phyloP scores from a whole-genome alignment of 1,139 yeast genomes.

The Blastobotrys ciferrii region DNA sequence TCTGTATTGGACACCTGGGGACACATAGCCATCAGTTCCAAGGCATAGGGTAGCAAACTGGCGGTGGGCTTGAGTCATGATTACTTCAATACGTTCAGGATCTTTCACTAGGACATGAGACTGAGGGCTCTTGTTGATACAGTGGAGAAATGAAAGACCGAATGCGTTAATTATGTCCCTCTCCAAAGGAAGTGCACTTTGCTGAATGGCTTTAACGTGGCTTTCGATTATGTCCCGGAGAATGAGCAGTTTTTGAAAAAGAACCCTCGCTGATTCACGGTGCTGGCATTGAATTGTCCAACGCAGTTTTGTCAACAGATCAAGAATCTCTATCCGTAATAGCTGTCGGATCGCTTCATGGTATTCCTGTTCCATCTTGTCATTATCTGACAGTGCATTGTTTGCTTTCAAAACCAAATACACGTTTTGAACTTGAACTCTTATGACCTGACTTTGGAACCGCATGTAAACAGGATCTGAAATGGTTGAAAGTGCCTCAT shows the following conservation, averaged over 20 bases:
- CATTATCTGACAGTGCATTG: background rate
- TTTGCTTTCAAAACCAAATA: background rate
- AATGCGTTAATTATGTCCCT: background rate
- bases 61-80: background rate
- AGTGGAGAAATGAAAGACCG: background rate
- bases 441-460: background rate
- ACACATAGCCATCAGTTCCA: too few species aligned
- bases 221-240: background rate
- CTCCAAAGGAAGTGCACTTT: background rate
- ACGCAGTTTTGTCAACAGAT: background rate
- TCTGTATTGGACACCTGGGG: too few species aligned
- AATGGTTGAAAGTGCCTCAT: background rate
- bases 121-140: background rate
- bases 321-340: background rate
- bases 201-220: background rate
- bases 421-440: background rate
- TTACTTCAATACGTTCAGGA: background rate
- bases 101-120: background rate
- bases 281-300: background rate
- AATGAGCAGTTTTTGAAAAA: background rate
- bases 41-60: background rate
- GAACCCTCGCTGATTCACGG: background rate
- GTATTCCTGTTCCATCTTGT: background rate
- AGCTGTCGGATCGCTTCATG: background rate
- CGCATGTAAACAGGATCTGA: background rate